Percentiles rank a stretch among this genome's conserved stretches.
These are phyloP conservation scores for Telfairia occidentalis DNA, from an alignment of 331 rosid species.

Conservation along the genomic window DNA sequence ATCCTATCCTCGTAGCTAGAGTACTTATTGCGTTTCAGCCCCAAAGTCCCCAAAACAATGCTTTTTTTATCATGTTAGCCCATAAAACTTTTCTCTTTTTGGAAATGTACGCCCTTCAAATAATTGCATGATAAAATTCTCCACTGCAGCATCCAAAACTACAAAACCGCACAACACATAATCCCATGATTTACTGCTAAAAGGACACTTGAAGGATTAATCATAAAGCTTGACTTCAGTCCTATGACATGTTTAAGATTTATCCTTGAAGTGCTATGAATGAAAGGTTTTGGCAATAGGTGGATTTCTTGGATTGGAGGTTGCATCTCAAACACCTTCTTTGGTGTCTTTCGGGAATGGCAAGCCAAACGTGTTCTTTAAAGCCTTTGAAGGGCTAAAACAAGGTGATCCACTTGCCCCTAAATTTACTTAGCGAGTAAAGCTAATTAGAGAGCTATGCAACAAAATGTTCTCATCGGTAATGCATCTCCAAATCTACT, in stretches of 20 bases:
- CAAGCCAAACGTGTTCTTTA: background rate
- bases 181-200: too few relatives aligned
- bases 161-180: too few relatives aligned
- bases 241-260: background rate
- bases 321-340: background rate
- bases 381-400: background rate
- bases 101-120: background rate
- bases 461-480: too few relatives aligned
- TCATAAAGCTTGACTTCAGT: background rate
- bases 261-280: background rate
- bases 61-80: background rate
- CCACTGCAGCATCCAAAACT: too few relatives aligned
- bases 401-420: background rate
- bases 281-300: background rate
- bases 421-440: too few relatives aligned
- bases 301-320: background rate
- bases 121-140: too few relatives aligned
- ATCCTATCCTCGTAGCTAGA: background rate
- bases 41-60: background rate
- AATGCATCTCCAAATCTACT: too few relatives aligned
- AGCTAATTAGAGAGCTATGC: too few relatives aligned
- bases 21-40: background rate
- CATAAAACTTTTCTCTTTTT: background rate
- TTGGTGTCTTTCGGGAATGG: background rate
- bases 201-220: too few relatives aligned